Conservation (phyloP, 139 green algal genomes). For the Auxenochlorella pyrenoidosa region DNA sequence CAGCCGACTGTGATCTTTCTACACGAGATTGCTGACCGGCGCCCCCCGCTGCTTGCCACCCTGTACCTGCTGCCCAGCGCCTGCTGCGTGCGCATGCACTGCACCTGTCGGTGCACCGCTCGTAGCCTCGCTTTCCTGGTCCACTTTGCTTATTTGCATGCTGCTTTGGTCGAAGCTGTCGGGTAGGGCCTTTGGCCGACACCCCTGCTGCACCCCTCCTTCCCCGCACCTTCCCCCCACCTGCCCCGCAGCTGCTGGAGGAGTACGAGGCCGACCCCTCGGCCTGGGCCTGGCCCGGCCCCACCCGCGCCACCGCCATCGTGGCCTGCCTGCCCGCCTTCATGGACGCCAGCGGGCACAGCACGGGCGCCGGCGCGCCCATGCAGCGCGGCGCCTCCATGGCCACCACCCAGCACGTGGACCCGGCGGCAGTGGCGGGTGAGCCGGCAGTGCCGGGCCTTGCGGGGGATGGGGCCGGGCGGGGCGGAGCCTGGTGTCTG, state of each 20-base stretch:
- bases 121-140: not conserved
- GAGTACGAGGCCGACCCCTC: constrained; percentile 53
- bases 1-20: constrained; percentile 2
- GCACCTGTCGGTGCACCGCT: too few species aligned
- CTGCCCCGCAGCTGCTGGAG: constrained; percentile 47
- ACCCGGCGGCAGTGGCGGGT: constrained; percentile 48
- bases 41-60: not conserved
- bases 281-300: constrained; percentile 59
- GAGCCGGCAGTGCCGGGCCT: too few species aligned
- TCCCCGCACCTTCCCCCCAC: not conserved
- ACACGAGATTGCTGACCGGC: constrained; percentile 8
- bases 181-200: too few species aligned
- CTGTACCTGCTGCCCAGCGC: not conserved
- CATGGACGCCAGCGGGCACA: constrained; percentile 68
- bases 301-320: constrained; percentile 83
- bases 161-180: not conserved
- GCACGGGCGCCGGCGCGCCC: constrained; percentile 49
- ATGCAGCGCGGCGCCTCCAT: constrained; percentile 64
- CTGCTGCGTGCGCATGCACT: too few species aligned
- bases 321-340: constrained; percentile 94
- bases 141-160: not conserved
- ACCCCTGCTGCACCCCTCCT: not conserved
- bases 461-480: too few species aligned
- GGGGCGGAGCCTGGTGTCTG: too few species aligned
- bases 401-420: constrained; percentile 81